A percentile compares a stretch with the other conserved stretches of the same genome.
These are phyloP conservation scores for Eucalyptus viminalis DNA, from an alignment of 345 rosid species.

Conservation along the genomic window DNA sequence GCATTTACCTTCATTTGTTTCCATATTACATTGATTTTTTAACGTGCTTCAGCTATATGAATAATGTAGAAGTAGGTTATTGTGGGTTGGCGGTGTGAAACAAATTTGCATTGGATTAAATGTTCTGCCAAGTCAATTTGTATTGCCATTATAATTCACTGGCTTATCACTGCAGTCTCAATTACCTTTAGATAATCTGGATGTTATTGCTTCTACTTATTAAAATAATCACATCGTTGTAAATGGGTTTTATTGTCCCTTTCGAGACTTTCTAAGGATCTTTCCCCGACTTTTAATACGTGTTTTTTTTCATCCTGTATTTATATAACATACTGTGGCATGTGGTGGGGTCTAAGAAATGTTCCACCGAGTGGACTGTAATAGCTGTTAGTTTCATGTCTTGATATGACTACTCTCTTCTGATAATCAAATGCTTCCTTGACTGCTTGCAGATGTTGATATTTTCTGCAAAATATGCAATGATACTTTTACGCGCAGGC, in stretches of 20 bases:
- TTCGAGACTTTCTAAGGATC: not conserved
- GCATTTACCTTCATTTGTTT: not conserved
- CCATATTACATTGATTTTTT: not conserved
- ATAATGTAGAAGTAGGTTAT: not conserved
- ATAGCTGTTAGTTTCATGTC: not conserved
- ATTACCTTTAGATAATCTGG: not conserved
- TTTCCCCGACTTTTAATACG: not conserved
- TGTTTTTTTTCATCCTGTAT: not conserved
- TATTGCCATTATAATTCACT: not conserved
- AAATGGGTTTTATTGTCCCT: not conserved
- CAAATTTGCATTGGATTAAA: not conserved
- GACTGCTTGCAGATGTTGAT: slow-evolving; percentile 38
- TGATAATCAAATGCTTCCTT: not conserved
- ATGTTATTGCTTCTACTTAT: not conserved
- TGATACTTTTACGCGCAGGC: not conserved
- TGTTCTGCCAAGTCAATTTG: not conserved
- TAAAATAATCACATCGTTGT: not conserved
- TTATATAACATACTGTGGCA: not conserved
- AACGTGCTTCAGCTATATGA: not conserved
- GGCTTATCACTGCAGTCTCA: not conserved
- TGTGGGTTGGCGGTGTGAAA: not conserved
- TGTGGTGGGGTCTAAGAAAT: not conserved
- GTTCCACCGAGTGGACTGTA: not conserved
- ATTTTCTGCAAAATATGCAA: slow-evolving; percentile 50
- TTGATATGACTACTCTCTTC: not conserved